A percentile compares a stretch with the other conserved stretches of the same genome.
Conservation (phyloP, 192 early-diverging fungal species). For the Polychytrium aggregatum region DNA sequence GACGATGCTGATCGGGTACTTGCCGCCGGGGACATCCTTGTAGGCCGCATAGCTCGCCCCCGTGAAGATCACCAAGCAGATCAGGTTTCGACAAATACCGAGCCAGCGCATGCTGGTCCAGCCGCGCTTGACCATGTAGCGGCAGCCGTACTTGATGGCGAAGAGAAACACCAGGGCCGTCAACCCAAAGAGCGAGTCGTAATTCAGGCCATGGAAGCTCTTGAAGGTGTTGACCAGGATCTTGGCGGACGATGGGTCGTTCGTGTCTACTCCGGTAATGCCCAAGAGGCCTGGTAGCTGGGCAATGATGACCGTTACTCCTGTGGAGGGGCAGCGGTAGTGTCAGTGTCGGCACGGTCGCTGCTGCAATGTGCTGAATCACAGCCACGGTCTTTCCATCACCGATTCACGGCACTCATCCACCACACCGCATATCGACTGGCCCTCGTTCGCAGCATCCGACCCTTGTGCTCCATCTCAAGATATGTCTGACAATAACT, state of each 20-base stretch:
- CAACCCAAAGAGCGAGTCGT: constrained; percentile 54
- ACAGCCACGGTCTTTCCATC: too few species aligned
- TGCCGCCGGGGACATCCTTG: constrained; percentile 3
- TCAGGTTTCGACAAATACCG: constrained; percentile 59
- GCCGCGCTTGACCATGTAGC: constrained; percentile 5
- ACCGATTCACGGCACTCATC: too few species aligned
- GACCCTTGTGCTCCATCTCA: too few species aligned
- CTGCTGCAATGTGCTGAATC: too few species aligned
- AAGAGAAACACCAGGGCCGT: constrained; percentile 27
- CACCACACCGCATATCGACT: too few species aligned
- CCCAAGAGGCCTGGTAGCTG: constrained; percentile 75
- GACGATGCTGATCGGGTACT: constrained; percentile 44
- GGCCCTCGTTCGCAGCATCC: too few species aligned
- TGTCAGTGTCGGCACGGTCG: too few species aligned
- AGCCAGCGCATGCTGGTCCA: constrained; percentile 42
- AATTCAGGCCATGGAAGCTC: constrained; percentile 4
- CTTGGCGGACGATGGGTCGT: constrained; percentile 48
- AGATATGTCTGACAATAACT: too few species aligned
- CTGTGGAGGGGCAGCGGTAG: too few species aligned
- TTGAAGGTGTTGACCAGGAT: constrained; percentile 56
- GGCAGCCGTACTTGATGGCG: constrained; percentile 17
- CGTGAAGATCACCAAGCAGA: constrained; percentile 65
- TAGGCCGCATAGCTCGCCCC: constrained; percentile 57
- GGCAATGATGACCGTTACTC: constrained; percentile 64
- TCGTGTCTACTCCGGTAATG: constrained; percentile 66